These are phyloP conservation scores for Diospyros lotus DNA, from an alignment of 148 eudicot species.

Conservation along the genomic window DNA sequence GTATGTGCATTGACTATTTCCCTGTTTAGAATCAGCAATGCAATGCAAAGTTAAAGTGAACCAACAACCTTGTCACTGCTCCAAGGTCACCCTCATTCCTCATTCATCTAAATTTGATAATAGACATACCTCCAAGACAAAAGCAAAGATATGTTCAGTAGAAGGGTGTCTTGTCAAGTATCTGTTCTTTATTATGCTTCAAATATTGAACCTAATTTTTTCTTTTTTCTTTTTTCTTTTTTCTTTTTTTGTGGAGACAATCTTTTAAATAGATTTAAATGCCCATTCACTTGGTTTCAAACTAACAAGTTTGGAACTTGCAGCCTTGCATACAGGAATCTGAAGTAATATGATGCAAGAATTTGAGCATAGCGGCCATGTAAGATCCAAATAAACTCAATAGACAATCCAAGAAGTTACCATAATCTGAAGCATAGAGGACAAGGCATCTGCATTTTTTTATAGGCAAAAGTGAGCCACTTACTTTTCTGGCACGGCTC, in stretches of 20 bases:
- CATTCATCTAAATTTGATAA: neutral
- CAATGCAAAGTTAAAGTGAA: too few relatives aligned
- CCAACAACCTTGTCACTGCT: too few relatives aligned
- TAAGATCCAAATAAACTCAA: neutral
- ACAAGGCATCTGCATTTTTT: neutral
- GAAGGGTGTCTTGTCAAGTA: neutral
- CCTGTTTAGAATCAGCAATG: too few relatives aligned
- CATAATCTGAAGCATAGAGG: neutral
- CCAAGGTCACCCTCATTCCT: too few relatives aligned
- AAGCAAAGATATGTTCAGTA: neutral
- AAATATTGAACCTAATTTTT: neutral
- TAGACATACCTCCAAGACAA: neutral
- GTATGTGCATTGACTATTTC: too few relatives aligned
- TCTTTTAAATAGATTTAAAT: neutral
- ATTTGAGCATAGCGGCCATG: neutral
- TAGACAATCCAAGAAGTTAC: neutral
- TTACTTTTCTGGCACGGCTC: constrained; percentile 52
- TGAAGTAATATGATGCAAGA: neutral
- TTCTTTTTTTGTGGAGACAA: neutral
- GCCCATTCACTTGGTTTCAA: neutral
- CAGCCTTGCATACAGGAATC: neutral
- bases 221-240: neutral
- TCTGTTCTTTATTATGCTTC: neutral
- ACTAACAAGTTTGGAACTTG: neutral
- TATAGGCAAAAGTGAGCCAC: constrained; percentile 4